phyloP scores from a whole-genome alignment of 2,329 filamentous ascomycete species.

The Blastomyces emzantsi region DNA sequence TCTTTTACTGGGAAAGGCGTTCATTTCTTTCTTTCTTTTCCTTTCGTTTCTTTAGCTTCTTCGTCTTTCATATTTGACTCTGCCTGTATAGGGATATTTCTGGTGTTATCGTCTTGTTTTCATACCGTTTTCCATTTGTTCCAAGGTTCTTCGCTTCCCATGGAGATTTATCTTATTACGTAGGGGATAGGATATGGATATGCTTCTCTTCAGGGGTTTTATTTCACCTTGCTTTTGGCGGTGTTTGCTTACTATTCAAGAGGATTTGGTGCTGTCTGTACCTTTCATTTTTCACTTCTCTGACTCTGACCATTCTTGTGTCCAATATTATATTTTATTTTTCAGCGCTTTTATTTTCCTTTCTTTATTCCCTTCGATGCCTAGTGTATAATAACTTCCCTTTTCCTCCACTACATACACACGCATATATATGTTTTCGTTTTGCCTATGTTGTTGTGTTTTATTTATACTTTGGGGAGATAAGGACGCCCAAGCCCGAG shows the following conservation, averaged over 20 bases:
- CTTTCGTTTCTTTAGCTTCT: neutral
- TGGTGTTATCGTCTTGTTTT: neutral
- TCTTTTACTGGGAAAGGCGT: slow-evolving; percentile 1
- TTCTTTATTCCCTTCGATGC: neutral
- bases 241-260: neutral
- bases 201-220: neutral
- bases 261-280: neutral
- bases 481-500: neutral
- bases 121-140: neutral
- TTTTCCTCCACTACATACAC: neutral
- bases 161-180: neutral
- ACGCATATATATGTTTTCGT: neutral
- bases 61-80: neutral
- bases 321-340: neutral
- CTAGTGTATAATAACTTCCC: slow-evolving; percentile 8
- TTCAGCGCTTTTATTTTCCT: neutral
- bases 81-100: neutral
- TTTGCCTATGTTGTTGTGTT: neutral
- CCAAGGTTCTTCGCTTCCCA: neutral
- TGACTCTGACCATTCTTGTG: neutral
- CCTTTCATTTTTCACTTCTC: neutral
- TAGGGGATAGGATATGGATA: slow-evolving; percentile 11
- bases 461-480: neutral
- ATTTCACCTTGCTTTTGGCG: slow-evolving; percentile 1
- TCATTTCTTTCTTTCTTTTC: neutral